These are phyloP conservation scores for Pleurotus giganteus DNA, from an alignment of 768 basidiomycete species.

Conservation along the genomic window DNA sequence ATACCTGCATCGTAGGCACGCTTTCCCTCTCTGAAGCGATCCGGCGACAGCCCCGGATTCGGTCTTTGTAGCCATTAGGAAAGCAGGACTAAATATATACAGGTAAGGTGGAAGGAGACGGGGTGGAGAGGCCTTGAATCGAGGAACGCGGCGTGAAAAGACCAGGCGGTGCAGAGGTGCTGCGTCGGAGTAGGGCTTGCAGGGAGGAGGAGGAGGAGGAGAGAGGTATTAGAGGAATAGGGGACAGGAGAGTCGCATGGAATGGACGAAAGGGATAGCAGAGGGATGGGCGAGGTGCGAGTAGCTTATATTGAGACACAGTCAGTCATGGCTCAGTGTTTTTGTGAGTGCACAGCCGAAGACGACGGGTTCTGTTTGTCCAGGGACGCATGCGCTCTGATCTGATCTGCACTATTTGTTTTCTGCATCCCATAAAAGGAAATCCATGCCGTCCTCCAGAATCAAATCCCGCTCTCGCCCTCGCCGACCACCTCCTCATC, in stretches of 20 bases:
- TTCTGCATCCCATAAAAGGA: conserved; percentile 4
- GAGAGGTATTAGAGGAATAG: conserved; percentile 19
- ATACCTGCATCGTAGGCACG: conserved; percentile 71
- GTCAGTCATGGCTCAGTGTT: conserved; percentile 3
- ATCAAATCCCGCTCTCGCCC: neutral
- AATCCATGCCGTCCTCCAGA: neutral
- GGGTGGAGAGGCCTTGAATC: conserved; percentile 5
- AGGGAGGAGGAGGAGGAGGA: conserved; percentile 13
- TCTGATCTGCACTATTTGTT: conserved; percentile 8
- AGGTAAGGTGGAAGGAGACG: conserved; percentile 15
- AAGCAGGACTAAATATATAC: conserved; percentile 32
- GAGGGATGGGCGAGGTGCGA: conserved; percentile 19
- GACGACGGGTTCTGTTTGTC: conserved; percentile 12
- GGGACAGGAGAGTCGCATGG: conserved; percentile 20
- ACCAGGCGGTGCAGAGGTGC: conserved; percentile 15
- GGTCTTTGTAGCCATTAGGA: conserved; percentile 51
- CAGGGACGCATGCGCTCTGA: conserved; percentile 6
- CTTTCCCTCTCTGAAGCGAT: conserved; percentile 66
- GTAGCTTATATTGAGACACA: conserved; percentile 10
- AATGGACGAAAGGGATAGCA: conserved; percentile 23
- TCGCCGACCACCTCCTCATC: conserved; percentile 2
- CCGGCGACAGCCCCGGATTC: conserved; percentile 29
- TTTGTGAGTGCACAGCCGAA: conserved; percentile 12
- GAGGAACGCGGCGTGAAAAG: conserved; percentile 11
- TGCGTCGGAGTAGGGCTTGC: neutral